Base-by-base conservation (phyloP, 768 basidiomycete genomes). In the Boletus eberwhitei region DNA sequence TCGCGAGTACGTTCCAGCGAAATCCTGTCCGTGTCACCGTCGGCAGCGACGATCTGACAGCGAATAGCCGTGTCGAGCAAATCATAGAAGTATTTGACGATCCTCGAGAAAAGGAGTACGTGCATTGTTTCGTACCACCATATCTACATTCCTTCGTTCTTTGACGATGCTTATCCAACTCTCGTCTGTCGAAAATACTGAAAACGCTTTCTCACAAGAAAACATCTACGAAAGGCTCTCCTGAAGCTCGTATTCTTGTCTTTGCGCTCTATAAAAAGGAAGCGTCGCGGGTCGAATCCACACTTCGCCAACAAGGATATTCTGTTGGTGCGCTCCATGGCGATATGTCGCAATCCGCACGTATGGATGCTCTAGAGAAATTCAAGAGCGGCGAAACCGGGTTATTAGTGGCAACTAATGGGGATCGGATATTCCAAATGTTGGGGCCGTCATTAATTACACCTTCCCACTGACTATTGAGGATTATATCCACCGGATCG, bases 221-320 rank as follows among this genome's bases (percentile, higher is more conserved):
- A 61, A 79, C 71, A n/a, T 77, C 78, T 51, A 77, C 68, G 42
- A 76, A 74, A 52, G 76, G 75, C 47, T 71, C 73, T 12, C 48
- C 65, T 43, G 85, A 87, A 22, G 77, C 87, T 11, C 87, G 91
- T 35, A 81, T 92, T 55, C 83, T 99, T 34, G 82, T 99, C 26
- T 99, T 99, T 68, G 96, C 90, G 16, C 78, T 98, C 37, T 99
- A 99, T 78, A 99, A 99, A 75, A 96, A 94, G 69, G 97, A 98
- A 71, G 93, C 95, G 7, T 81, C 90, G 17, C 82, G 97, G n/a
- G 84, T 99, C 2, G 92, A 92, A 67, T 77, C 81, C 61, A 88
- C 84, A 65, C 83, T 99, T 13, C 74, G 77, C 49, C 76, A 84
- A 47, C 82, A 87, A 24, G 92, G 85, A 19, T 94, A 89, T 75